Conservation (phyloP, 768 basidiomycete genomes). For the Leccinellum albellum region DNA sequence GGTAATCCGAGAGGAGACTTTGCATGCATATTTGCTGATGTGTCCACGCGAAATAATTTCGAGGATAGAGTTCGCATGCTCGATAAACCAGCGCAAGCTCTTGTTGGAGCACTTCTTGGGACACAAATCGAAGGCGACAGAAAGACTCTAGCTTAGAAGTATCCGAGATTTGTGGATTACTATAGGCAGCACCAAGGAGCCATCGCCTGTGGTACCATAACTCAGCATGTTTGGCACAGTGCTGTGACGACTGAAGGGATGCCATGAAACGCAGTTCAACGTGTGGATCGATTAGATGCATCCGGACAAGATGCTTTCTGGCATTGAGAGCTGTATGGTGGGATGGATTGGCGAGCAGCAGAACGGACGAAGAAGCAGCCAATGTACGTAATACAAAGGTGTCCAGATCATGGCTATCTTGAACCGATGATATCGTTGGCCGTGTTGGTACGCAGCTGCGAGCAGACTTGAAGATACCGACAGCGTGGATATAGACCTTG, state of each 20-base stretch:
- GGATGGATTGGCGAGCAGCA: constrained; percentile 65
- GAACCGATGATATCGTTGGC: background rate
- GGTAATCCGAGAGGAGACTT: constrained; percentile 23
- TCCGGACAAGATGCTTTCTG: constrained; percentile 51
- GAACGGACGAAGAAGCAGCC: constrained; percentile 39
- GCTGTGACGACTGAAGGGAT: constrained; percentile 48
- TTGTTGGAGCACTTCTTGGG: constrained; percentile 31
- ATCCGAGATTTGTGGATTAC: constrained; percentile 18
- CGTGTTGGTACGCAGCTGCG: constrained; percentile 9
- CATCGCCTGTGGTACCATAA: constrained; percentile 72
- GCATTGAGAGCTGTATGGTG: constrained; percentile 65
- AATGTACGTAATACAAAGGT: constrained; percentile 15
- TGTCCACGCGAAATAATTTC: constrained; percentile 74
- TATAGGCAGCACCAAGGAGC: constrained; percentile 43
- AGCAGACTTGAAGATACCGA: constrained; percentile 32
- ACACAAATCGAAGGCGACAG: constrained; percentile 23
- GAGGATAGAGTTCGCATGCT: constrained; percentile 60
- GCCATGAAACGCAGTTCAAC: constrained; percentile 47
- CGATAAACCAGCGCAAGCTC: constrained; percentile 48
- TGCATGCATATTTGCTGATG: constrained; percentile 54
- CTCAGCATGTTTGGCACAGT: constrained; percentile 61
- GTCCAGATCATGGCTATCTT: constrained; percentile 2
- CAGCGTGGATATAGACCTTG: constrained; percentile 46
- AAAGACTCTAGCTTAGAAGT: background rate
- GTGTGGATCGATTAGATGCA: constrained; percentile 33